Percentiles rank a stretch among this genome's conserved stretches.
These are phyloP conservation scores for Petunia axillaris DNA, from an alignment of 257 asterid species.

Conservation along the genomic window DNA sequence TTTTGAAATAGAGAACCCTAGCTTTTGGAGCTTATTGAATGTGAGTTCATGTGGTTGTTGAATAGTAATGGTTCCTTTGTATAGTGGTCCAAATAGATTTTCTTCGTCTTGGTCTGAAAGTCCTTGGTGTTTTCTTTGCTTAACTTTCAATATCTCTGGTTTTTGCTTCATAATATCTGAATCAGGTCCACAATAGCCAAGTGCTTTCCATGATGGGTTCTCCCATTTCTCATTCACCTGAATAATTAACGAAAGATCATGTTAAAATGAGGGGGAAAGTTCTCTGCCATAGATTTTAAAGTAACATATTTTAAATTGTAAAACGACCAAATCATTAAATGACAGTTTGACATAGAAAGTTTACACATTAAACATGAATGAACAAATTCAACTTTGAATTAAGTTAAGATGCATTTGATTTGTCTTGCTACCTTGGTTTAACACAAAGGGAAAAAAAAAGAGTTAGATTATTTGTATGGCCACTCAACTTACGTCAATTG, in stretches of 20 bases:
- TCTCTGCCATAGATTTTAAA: background rate
- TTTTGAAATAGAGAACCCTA: conserved; percentile 53
- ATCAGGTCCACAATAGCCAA: conserved; percentile 75
- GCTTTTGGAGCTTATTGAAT: conserved; percentile 36
- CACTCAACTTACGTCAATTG: no score
- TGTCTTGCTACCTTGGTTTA: background rate
- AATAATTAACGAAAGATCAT: background rate
- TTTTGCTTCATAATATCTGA: conserved; percentile 30
- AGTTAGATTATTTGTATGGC: no score
- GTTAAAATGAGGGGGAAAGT: background rate
- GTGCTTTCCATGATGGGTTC: conserved; percentile 73
- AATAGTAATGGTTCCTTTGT: conserved; percentile 50
- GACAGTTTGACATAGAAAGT: background rate
- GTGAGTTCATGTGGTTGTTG: conserved; percentile 39
- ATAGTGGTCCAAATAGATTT: conserved; percentile 48
- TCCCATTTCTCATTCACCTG: conserved; percentile 65
- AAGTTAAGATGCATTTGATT: background rate
- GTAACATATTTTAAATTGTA: background rate
- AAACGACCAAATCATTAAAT: background rate
- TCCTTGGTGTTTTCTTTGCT: conserved; percentile 28
- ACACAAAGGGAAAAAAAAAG: no score
- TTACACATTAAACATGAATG: background rate
- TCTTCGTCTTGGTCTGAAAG: conserved; percentile 29
- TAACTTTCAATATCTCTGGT: conserved; percentile 12
- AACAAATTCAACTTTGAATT: background rate